Evolutionary conservation across 2,329 filamentous ascomycete genomes (phyloP).

Genomic region (Mycogone perniciosa): DNA sequence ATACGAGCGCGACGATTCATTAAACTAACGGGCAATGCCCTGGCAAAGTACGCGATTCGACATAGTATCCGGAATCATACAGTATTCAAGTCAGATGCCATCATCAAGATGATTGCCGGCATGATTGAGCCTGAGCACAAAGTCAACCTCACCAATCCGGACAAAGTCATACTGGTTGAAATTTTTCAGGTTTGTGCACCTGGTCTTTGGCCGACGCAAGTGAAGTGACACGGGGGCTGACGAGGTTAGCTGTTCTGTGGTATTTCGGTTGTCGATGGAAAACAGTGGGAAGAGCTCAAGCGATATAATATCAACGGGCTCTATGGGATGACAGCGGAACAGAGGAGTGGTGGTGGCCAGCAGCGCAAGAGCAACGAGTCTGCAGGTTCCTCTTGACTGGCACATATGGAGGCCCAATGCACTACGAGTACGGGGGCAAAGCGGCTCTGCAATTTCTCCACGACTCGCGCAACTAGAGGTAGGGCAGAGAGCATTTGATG

Average conservation of each 20-base stretch:
- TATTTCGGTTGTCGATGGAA: conserved; percentile 67
- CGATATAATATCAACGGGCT: conserved; percentile 73
- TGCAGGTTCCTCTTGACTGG: background rate
- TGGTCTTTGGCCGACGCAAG: background rate
- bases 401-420: too few relatives aligned
- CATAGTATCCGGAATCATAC: conserved; percentile 70
- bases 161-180: conserved; percentile 73
- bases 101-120: conserved; percentile 66
- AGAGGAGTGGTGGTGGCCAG: conserved; percentile 10
- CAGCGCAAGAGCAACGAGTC: background rate
- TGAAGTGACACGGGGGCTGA: background rate
- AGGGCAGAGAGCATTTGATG: too few relatives aligned
- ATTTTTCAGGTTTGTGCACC: conserved; percentile 61
- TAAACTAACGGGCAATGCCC: background rate
- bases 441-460: too few relatives aligned
- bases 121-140: conserved; percentile 62
- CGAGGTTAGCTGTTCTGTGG: conserved; percentile 61
- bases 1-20: background rate
- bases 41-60: conserved; percentile 69
- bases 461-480: too few relatives aligned
- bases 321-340: conserved; percentile 37
- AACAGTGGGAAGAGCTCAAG: conserved; percentile 66
- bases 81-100: conserved; percentile 56
- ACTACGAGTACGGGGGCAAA: too few relatives aligned
- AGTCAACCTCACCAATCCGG: conserved; percentile 70